These are phyloP conservation scores for Yamadazyma nakazawae DNA, from an alignment of 805 yeast species.

Conservation along the genomic window DNA sequence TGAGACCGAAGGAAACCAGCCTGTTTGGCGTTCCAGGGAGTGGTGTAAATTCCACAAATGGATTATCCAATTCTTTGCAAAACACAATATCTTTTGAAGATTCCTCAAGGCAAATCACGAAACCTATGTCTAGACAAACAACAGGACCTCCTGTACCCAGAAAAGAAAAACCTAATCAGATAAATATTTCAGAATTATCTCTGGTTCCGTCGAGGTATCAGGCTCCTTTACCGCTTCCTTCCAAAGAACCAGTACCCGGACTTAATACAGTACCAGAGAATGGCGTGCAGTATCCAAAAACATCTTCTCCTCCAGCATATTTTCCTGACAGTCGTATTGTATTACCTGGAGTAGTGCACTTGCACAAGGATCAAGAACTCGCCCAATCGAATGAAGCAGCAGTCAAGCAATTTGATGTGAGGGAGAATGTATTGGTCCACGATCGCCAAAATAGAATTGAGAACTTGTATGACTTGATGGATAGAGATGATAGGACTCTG, in stretches of 20 bases:
- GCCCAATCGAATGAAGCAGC: background rate
- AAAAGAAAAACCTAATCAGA: background rate
- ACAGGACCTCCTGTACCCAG: slow-evolving; percentile 4
- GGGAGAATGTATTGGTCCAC: background rate
- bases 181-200: background rate
- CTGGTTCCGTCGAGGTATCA: slow-evolving; percentile 23
- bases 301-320: no score
- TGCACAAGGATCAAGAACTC: background rate
- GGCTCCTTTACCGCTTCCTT: slow-evolving; percentile 29
- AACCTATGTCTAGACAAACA: background rate
- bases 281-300: no score
- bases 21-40: no score
- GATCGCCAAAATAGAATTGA: background rate
- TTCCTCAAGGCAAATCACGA: background rate
- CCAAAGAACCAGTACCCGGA: background rate
- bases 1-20: background rate
- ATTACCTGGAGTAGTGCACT: no score
- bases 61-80: background rate
- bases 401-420: background rate
- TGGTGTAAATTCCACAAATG: no score
- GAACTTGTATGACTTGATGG: slow-evolving; percentile 16
- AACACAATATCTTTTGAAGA: background rate
- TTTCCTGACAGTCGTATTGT: no score
- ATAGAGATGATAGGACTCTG: slow-evolving; percentile 13
- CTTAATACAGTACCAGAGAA: background rate